These are phyloP conservation scores for Huntiella omanensis DNA, from an alignment of 2,329 filamentous ascomycete genomes.

Conservation along the genomic window DNA sequence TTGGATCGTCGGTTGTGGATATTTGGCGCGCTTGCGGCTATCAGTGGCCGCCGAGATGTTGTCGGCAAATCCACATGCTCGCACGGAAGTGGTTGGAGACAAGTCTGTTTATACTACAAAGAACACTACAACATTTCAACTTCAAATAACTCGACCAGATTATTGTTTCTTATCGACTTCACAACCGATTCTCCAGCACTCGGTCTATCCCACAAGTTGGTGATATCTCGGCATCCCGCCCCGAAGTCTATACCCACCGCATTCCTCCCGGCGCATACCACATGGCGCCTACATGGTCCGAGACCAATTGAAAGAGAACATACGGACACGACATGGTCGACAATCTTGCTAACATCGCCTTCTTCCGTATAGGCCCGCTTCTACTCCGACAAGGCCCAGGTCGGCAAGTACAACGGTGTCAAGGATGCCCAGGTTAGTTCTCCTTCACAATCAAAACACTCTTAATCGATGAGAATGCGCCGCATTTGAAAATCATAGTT, in stretches of 20 bases:
- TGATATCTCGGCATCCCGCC: constrained; percentile 15
- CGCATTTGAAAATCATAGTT: too few species aligned
- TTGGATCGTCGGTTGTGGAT: too few species aligned
- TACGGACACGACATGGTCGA: not conserved
- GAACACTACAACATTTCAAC: too few species aligned
- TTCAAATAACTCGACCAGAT: not conserved
- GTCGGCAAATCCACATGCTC: too few species aligned
- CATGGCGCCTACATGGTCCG: not conserved
- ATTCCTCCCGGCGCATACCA: not conserved
- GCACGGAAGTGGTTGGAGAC: too few species aligned
- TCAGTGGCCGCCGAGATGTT: too few species aligned
- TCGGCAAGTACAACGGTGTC: constrained; percentile 83
- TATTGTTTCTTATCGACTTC: not conserved
- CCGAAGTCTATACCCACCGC: constrained; percentile 6
- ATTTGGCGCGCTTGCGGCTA: too few species aligned
- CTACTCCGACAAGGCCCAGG: constrained; percentile 44
- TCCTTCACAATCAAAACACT: too few species aligned
- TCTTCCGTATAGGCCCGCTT: constrained; percentile 28
- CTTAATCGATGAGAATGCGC: too few species aligned
- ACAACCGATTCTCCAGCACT: not conserved
- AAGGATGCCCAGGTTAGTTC: constrained; percentile 69
- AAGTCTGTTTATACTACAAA: too few species aligned
- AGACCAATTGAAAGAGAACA: not conserved
- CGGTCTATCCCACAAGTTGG: constrained; percentile 9
- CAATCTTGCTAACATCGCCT: constrained; percentile 11